A percentile compares a stretch with the other conserved stretches of the same genome.
Evolutionary conservation across 352 stramenopile genomes (phyloP).

Genomic region (Aphanomyces invadans): DNA sequence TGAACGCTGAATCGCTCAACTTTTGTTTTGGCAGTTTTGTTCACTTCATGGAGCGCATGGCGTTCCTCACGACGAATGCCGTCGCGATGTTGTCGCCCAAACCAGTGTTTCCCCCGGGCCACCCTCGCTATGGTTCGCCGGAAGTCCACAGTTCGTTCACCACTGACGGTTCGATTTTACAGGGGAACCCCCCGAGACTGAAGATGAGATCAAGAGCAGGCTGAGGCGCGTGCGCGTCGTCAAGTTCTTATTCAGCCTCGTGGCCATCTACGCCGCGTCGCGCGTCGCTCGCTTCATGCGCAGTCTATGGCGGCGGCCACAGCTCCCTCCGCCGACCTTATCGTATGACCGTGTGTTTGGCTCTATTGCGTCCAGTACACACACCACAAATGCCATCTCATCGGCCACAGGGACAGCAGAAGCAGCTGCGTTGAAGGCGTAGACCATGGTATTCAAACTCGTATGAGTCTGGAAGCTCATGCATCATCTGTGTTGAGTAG

Average conservation of each 20-base stretch:
- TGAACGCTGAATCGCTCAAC: conserved; percentile 68
- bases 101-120: conserved; percentile 52
- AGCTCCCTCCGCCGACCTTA: neutral
- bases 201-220: conserved; percentile 68
- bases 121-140: conserved; percentile 54
- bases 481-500: no score
- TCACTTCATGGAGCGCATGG: conserved; percentile 77
- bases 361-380: neutral
- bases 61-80: conserved; percentile 58
- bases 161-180: neutral
- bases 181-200: conserved; percentile 47
- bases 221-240: conserved; percentile 65
- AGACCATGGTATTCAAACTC: no score
- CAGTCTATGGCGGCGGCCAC: neutral
- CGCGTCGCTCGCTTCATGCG: neutral
- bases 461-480: no score
- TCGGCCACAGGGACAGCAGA: neutral
- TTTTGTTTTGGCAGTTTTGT: conserved; percentile 77
- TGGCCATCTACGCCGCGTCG: neutral
- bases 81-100: conserved; percentile 59
- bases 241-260: conserved; percentile 64
- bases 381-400: neutral
- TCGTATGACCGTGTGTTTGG: neutral
- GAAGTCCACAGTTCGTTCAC: neutral
- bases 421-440: no score